Conservation (phyloP, 2,329 filamentous ascomycete species). For the Coniochaeta ligniaria region DNA sequence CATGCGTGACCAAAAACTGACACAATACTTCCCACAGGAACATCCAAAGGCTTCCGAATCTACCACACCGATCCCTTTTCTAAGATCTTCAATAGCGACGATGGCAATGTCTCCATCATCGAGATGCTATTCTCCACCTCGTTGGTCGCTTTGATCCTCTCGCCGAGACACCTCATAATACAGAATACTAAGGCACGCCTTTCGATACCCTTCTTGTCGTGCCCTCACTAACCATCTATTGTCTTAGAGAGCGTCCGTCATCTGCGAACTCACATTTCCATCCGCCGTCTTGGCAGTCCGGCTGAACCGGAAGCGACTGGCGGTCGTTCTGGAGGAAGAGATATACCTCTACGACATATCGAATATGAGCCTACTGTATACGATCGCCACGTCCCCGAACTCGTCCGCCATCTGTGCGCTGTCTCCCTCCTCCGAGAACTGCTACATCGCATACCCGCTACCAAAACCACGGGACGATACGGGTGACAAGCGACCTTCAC, state of each 20-base stretch:
- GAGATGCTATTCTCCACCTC: constrained; percentile 99
- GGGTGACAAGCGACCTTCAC: constrained; percentile 57
- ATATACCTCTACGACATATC: constrained; percentile 99
- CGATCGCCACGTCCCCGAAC: constrained; percentile 90
- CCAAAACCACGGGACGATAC: constrained; percentile 63
- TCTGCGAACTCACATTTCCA: constrained; percentile 97
- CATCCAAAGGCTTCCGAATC: constrained; percentile 88
- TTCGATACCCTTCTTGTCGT: not conserved
- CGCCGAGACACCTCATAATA: constrained; percentile 86
- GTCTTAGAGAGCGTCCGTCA: constrained; percentile 61
- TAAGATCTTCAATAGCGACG: constrained; percentile 89
- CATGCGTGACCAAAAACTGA: not conserved
- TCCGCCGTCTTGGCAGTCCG: constrained; percentile 93
- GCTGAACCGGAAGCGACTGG: constrained; percentile 87
- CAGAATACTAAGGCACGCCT: constrained; percentile 84
- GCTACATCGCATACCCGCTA: constrained; percentile 89
- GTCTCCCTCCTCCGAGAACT: constrained; percentile 90
- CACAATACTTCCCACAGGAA: constrained; percentile 47
- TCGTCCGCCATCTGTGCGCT: constrained; percentile 85
- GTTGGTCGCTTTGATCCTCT: constrained; percentile 86
- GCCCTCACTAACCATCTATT: not conserved
- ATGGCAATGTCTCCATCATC: constrained; percentile 90
- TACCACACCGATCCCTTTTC: constrained; percentile 96
- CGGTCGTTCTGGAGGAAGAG: constrained; percentile 89
- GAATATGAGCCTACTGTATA: constrained; percentile 93